Percentiles rank a stretch among this genome's conserved stretches.
Evolutionary conservation across 371 early-diverging fungal genomes (phyloP).

Genomic region (Saksenaea vasiformis): DNA sequence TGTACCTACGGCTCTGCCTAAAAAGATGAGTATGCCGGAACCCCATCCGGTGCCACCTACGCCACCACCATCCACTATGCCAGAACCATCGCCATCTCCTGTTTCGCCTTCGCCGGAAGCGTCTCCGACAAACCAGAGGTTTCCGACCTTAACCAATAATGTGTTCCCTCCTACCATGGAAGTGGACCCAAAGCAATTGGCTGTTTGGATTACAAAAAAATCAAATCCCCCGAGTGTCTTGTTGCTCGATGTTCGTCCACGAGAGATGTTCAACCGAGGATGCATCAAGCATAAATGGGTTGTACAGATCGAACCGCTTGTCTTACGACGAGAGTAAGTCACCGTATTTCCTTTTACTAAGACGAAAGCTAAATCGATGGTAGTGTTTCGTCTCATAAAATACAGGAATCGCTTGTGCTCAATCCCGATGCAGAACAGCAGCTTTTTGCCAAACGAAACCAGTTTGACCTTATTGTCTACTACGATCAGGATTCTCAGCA

Average conservation of each 20-base stretch:
- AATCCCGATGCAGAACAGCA: conserved; percentile 50
- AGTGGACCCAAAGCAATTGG: conserved; percentile 46
- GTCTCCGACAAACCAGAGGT: conserved; percentile 1
- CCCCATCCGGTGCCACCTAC: not conserved
- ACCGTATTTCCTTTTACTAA: not conserved
- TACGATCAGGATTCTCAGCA: conserved; percentile 61
- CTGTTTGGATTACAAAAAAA: conserved; percentile 33
- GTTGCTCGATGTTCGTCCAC: conserved; percentile 82
- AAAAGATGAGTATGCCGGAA: conserved; percentile 13
- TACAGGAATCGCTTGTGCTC: conserved; percentile 49
- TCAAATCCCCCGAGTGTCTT: conserved; percentile 56
- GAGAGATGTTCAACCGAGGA: conserved; percentile 66
- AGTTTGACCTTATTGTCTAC: conserved; percentile 77
- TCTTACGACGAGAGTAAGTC: conserved; percentile 58
- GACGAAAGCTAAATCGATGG: not conserved
- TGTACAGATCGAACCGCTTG: conserved; percentile 83
- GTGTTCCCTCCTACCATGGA: conserved; percentile 25
- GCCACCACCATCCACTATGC: not conserved
- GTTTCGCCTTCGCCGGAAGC: not conserved
- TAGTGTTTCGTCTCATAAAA: conserved; percentile 46
- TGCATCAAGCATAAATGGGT: conserved; percentile 71
- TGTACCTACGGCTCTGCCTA: conserved; percentile 23
- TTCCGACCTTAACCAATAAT: conserved; percentile 27
- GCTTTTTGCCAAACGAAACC: conserved; percentile 65
- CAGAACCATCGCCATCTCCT: not conserved